Conservation (phyloP, 352 stramenopile genomes). For the Phytopythium oedochilum region DNA sequence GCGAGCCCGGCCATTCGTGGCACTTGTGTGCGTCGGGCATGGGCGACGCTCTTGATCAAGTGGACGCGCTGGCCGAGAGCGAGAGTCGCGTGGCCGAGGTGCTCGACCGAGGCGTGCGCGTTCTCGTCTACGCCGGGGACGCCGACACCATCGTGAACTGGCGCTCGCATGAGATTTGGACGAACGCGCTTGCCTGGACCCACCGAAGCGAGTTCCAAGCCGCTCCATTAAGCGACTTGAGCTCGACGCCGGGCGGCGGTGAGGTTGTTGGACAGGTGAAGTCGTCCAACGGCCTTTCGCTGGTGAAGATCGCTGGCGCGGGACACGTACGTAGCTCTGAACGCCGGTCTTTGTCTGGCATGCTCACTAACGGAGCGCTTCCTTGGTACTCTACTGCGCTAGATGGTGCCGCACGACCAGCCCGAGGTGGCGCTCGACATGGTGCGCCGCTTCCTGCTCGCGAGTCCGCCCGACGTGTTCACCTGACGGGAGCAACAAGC, state of each 20-base stretch:
- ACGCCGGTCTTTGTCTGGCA: neutral
- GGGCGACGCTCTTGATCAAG: slow-evolving; percentile 7
- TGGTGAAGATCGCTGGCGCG: slow-evolving; percentile 57
- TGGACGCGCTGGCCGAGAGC: slow-evolving; percentile 60
- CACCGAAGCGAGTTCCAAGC: slow-evolving; percentile 26
- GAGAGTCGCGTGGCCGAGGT: slow-evolving; percentile 38
- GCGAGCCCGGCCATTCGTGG: slow-evolving; percentile 27
- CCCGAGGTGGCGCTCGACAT: slow-evolving; percentile 41
- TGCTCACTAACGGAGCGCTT: neutral
- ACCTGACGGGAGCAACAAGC: slow-evolving; percentile 9
- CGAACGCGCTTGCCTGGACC: slow-evolving; percentile 37
- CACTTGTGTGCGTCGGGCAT: slow-evolving; percentile 36
- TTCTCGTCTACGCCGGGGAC: slow-evolving; percentile 69
- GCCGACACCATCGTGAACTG: slow-evolving; percentile 69
- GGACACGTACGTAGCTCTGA: slow-evolving; percentile 54
- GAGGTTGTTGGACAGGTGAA: slow-evolving; percentile 33
- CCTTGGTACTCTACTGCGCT: slow-evolving; percentile 7
- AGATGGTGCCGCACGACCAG: slow-evolving; percentile 82
- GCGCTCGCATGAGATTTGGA: slow-evolving; percentile 68
- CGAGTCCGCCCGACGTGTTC: slow-evolving; percentile 23
- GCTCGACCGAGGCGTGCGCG: slow-evolving; percentile 51
- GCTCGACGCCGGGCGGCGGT: slow-evolving; percentile 9
- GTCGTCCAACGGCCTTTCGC: slow-evolving; percentile 45
- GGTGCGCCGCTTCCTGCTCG: slow-evolving; percentile 36
- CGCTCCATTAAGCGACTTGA: slow-evolving; percentile 11